Base-by-base conservation (phyloP, 2,329 filamentous ascomycete species). In the Graphiopsis chlorocephala region DNA sequence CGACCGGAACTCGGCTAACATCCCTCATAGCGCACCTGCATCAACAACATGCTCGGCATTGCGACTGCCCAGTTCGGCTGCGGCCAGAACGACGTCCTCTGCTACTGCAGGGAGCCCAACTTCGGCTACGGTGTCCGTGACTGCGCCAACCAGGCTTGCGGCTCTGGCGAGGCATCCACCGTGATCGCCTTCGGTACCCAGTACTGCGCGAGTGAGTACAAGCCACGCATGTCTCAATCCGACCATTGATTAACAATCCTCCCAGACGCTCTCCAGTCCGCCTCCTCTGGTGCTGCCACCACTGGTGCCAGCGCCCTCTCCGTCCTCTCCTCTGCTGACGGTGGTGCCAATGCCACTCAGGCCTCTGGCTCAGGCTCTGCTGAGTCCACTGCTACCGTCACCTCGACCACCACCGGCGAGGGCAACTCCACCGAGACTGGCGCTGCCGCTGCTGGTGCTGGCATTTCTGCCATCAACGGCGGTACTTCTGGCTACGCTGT, bases 121-220 rank as follows among this genome's bases (percentile, higher is more conserved):
- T 78, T 78, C 68, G 75, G 75, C 65, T 77, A 74, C 68, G 77
- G 77, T 68, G 71, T 78, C 28, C 75, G 77, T 61, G 77, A 78
- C 68, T 78, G 77, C 69, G 66, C 76, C 62, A 72, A 74, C 65
- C 53, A 77, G 71, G 73, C 75, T 55, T 78, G 76, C 70, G 25
- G 47, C 6, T 64, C 67, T 38, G 25, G 63, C 5, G 69, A 72
- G 20, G 74, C 74, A 26, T 56, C 71, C 52, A 61, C 68, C 17
- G 74, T 74, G 67, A 74, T 78, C 64, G 56, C 71, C 14, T 78
- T 72, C 70, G 76, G 75, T 62, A 68, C 68, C 42, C 65, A 66
- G 35, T 78, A 75, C 72, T 78, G 76, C 70, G 42, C 63, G 35
- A 67, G 72, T 74, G 47, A 67, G 70, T 68, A 55, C 23, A 38